A percentile compares a stretch with the other conserved stretches of the same genome.
Conservation (phyloP, 1,139 yeast genomes). For the Magnusiomyces paraingens region DNA sequence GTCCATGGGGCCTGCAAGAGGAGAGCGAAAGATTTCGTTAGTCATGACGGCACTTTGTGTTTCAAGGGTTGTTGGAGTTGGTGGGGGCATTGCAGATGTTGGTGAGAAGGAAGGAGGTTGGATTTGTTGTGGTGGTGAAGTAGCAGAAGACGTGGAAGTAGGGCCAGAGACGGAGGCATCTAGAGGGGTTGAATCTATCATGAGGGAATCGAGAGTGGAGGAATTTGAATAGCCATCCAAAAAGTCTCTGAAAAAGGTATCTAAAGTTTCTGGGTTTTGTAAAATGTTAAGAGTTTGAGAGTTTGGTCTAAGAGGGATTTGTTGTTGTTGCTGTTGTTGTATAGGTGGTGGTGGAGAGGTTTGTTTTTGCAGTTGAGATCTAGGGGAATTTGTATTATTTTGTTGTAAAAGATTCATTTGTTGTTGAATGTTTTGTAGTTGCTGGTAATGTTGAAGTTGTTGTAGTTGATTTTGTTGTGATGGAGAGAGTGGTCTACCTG, state of each 20-base stretch:
- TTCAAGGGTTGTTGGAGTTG: slow-evolving; percentile 4
- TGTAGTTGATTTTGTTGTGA: slow-evolving; percentile 2
- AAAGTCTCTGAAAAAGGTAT: slow-evolving; percentile 6
- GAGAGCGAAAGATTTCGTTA: slow-evolving; percentile 24
- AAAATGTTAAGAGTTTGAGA: neutral
- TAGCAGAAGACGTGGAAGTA: neutral
- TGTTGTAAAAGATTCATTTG: slow-evolving; percentile 2
- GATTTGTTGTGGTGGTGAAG: neutral
- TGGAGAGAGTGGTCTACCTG: neutral
- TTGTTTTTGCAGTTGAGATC: too few relatives aligned
- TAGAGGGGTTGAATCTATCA: slow-evolving; percentile 4
- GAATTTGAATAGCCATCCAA: slow-evolving; percentile 10
- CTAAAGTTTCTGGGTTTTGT: neutral
- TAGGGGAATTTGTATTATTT: neutral
- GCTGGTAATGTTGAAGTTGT: neutral
- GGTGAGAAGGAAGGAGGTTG: neutral
- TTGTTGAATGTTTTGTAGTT: neutral
- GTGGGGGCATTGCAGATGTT: neutral
- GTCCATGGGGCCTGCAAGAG: slow-evolving; percentile 16
- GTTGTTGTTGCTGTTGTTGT: neutral
- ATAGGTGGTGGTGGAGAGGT: neutral
- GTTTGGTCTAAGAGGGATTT: neutral
- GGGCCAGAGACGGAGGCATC: neutral
- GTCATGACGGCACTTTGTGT: slow-evolving; percentile 19
- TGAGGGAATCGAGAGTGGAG: slow-evolving; percentile 10